Evolutionary conservation across 176 grass and related monocot species (phyloP).

Genomic region (Hordeum vulgare): DNA sequence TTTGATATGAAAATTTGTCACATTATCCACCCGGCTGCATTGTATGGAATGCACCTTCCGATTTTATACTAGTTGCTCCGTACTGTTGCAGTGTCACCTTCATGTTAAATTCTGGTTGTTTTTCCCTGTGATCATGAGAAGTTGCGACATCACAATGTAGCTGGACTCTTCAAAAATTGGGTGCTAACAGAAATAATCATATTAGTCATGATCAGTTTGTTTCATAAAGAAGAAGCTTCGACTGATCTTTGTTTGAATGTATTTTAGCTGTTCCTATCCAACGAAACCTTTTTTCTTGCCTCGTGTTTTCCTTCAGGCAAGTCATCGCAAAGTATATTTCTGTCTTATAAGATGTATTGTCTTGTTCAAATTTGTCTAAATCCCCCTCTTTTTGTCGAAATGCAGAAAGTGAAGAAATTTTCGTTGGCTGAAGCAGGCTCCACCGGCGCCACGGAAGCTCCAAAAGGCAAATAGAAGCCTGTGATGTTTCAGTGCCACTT

Average conservation of each 20-base stretch:
- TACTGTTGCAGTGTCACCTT: background rate
- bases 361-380: background rate
- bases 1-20: background rate
- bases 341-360: background rate
- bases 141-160: background rate
- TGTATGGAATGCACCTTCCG: background rate
- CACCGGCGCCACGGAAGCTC: slow-evolving; percentile 18
- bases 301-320: background rate
- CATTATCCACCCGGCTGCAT: background rate
- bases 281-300: background rate
- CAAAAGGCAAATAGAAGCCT: slow-evolving; percentile 31
- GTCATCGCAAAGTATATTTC: background rate
- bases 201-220: background rate
- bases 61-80: background rate
- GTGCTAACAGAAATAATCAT: background rate
- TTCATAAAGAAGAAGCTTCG: background rate
- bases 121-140: background rate
- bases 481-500: background rate
- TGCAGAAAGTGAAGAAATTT: slow-evolving; percentile 83
- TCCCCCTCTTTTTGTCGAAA: slow-evolving; percentile 8
- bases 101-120: background rate
- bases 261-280: background rate
- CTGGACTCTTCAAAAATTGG: background rate
- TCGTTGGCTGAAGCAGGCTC: slow-evolving; percentile 45
- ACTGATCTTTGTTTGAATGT: background rate